phyloP scores from a whole-genome alignment of 371 early-diverging fungal genomes.

The Fennellomyces sp. region DNA sequence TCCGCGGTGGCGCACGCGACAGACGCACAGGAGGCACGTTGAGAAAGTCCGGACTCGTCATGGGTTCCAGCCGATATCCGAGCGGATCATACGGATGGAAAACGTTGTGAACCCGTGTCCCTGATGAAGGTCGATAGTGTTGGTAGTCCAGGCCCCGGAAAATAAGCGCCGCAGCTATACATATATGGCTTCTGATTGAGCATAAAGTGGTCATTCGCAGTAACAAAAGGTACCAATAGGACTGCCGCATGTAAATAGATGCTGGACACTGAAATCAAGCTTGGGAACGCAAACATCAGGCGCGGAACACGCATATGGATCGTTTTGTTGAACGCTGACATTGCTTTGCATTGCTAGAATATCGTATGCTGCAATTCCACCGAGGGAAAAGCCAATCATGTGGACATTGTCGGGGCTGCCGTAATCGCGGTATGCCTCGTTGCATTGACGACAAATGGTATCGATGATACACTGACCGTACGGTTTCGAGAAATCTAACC shows the following conservation, averaged over 20 bases:
- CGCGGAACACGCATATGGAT: constrained; percentile 1
- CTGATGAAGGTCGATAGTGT: constrained; percentile 54
- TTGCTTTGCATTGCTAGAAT: constrained; percentile 50
- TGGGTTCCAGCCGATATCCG: constrained; percentile 72
- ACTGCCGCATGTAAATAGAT: constrained; percentile 60
- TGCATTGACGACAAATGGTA: constrained; percentile 58
- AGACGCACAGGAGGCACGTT: constrained; percentile 54
- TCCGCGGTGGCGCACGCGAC: constrained; percentile 11
- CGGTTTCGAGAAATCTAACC: constrained; percentile 48
- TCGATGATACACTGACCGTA: constrained; percentile 55
- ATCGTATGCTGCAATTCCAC: constrained; percentile 70
- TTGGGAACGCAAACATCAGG: constrained; percentile 26
- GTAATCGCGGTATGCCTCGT: constrained; percentile 51
- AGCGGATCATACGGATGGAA: constrained; percentile 74
- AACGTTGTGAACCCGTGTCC: constrained; percentile 60
- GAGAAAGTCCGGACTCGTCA: constrained; percentile 56
- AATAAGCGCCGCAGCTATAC: constrained; percentile 59
- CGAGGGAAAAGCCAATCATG: constrained; percentile 65
- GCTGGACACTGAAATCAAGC: constrained; percentile 40
- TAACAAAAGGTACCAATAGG: constrained; percentile 63
- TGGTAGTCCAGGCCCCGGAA: constrained; percentile 61
- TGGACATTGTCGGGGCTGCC: constrained; percentile 58
- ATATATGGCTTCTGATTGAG: constrained; percentile 59
- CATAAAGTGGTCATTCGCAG: too few species aligned
- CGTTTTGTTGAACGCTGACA: neutral